phyloP scores from a whole-genome alignment of 306 rosid species.

The Albizia julibrissin region DNA sequence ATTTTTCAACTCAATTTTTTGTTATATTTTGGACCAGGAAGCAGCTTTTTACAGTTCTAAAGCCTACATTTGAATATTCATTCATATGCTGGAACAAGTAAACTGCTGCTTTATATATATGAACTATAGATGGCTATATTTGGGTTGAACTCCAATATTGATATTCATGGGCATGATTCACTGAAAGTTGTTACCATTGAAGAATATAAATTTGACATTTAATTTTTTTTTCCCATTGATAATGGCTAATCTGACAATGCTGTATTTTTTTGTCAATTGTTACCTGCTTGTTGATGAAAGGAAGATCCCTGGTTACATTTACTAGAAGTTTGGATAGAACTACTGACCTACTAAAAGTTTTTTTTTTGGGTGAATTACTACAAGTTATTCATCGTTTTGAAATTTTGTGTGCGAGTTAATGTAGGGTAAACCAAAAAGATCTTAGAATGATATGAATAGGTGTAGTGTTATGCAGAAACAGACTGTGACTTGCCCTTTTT shows the following conservation, averaged over 20 bases:
- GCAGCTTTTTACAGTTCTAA: neutral
- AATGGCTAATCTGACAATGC: neutral
- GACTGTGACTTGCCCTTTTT: neutral
- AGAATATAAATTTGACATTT: neutral
- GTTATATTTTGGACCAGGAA: neutral
- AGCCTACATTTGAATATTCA: neutral
- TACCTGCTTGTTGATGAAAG: neutral
- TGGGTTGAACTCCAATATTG: neutral
- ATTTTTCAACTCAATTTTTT: neutral
- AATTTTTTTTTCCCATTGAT: neutral
- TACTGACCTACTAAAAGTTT: neutral
- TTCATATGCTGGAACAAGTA: neutral
- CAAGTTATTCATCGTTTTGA: neutral
- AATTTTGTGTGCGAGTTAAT: neutral
- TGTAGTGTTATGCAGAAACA: neutral
- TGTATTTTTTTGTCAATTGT: neutral
- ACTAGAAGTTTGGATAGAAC: conserved; percentile 4
- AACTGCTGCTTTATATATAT: neutral
- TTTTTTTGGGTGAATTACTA: neutral
- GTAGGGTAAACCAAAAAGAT: neutral
- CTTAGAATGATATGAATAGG: neutral
- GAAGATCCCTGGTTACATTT: neutral
- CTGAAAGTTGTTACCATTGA: neutral
- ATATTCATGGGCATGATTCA: neutral
- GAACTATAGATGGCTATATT: neutral